phyloP scores from a whole-genome alignment of 768 basidiomycete genomes.

The Tulasnella sp. region DNA sequence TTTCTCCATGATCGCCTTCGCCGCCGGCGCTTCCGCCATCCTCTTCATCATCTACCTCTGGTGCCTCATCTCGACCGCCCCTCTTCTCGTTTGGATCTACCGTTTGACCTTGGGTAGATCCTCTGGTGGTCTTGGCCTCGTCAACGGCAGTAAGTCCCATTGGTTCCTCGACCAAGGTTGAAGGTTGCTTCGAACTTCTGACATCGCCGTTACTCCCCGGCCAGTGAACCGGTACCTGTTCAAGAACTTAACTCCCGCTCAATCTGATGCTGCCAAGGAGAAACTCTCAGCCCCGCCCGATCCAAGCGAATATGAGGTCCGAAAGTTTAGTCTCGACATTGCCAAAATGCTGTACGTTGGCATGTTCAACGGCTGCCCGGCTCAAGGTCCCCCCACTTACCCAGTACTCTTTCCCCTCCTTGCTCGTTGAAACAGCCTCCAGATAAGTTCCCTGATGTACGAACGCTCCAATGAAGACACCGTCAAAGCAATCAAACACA shows the following conservation, averaged over 20 bases:
- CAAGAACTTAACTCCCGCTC: slow-evolving; percentile 7
- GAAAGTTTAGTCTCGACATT: slow-evolving; percentile 21
- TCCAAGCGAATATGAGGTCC: background rate
- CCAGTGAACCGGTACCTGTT: slow-evolving; percentile 26
- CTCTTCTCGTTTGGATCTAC: slow-evolving; percentile 12
- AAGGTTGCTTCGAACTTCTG: background rate
- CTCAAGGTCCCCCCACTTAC: background rate
- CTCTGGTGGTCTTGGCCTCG: slow-evolving; percentile 17
- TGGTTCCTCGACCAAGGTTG: background rate
- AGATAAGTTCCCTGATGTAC: slow-evolving; percentile 23
- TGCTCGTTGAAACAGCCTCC: slow-evolving; percentile 27
- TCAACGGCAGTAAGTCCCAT: slow-evolving; percentile 12
- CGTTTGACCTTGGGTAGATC: background rate
- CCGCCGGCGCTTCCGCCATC: background rate
- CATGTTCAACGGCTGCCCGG: too few relatives aligned
- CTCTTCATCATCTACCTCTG: slow-evolving; percentile 18
- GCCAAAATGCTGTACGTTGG: slow-evolving; percentile 28
- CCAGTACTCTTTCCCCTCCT: background rate
- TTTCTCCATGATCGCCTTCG: slow-evolving; percentile 21
- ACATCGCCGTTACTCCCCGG: background rate
- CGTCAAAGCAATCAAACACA: background rate
- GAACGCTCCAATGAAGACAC: slow-evolving; percentile 18
- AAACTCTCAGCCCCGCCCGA: slow-evolving; percentile 5
- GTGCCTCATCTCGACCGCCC: slow-evolving; percentile 21
- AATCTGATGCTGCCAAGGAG: slow-evolving; percentile 25